Base-by-base conservation (phyloP, 306 rosid species). In the cucumber (Cucumis sativus) region DNA sequence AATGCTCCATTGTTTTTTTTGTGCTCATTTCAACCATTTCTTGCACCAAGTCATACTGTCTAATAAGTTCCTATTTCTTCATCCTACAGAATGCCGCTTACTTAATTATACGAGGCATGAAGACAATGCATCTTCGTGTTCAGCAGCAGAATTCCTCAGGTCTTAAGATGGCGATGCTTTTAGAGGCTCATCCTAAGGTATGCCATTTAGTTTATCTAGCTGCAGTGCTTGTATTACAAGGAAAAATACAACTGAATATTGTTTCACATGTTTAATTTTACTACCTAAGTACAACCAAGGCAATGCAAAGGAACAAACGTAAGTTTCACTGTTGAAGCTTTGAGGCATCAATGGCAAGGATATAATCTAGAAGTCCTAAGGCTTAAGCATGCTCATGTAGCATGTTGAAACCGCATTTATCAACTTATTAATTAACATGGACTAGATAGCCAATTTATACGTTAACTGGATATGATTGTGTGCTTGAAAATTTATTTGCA, bases 131-230 rank as follows among this genome's bases (percentile, higher is more conserved):
- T 87, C 95, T 95, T 63, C 98, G 98, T 90, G 85, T 92, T 79
- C 88, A 79, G 92, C 98, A 95, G 83, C 98, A 95, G 83, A 95
- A 92, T 83, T 87, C 95, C 37, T 89, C 97, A 13, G 97, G 79
- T 63, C 20, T 66, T 73, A 82, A 93, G 97, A 95, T 95, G 93
- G 93, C 97, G 87, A 21, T 86, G 78, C 21, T 92, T 87, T 92
- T 95, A 89, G 98, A 95, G 92, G 96, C 89, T 79, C 98, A 95
- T 95, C 97, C 98, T 77, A 92, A 92, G 97, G 98, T 92, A 85
- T 65, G 77, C 15, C 72, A 47, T 63, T 74, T 8, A 20, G 18
- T 13, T 45, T 37, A 40, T 79, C 20, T 10, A 30, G 51, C 30
- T 61, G 68, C 41, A 41, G 12, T 43, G 28, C 18, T 69, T 21